phyloP scores from a whole-genome alignment of 2,329 filamentous ascomycete genomes.

The Aureobasidium sp. region DNA sequence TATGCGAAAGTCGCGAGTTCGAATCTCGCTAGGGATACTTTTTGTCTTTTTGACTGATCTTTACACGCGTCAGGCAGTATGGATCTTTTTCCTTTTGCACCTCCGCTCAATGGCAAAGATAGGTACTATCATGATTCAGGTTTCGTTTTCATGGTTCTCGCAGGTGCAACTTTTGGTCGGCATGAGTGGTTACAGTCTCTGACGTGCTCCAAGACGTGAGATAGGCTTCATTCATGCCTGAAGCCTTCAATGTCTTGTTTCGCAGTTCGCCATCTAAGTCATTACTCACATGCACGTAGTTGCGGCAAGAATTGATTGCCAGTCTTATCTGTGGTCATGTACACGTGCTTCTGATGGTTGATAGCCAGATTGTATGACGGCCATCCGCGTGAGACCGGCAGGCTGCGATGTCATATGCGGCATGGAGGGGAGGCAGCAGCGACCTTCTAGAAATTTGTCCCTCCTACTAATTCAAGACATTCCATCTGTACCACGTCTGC shows the following conservation, averaged over 20 bases:
- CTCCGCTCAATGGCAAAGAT: neutral
- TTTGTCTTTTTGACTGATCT: neutral
- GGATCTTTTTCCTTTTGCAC: neutral
- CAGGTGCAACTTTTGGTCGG: too few relatives aligned
- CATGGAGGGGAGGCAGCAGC: neutral
- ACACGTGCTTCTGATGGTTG: neutral
- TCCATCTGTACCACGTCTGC: neutral
- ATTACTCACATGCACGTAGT: neutral
- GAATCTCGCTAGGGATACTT: slow-evolving; percentile 12
- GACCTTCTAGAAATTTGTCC: neutral
- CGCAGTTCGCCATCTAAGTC: neutral
- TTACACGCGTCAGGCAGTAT: too few relatives aligned
- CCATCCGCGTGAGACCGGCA: slow-evolving; percentile 1
- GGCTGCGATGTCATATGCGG: neutral
- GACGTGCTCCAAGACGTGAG: neutral
- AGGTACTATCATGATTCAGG: too few relatives aligned
- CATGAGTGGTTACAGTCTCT: neutral
- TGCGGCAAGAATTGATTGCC: neutral
- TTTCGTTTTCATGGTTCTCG: too few relatives aligned
- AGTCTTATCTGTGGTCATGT: neutral
- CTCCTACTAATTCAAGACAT: neutral
- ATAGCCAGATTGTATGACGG: neutral
- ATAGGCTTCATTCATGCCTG: neutral
- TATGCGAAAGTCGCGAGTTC: slow-evolving; percentile 12
- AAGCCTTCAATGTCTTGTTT: too few relatives aligned